Percentiles rank a stretch among this genome's conserved stretches.
Conservation (phyloP, 2,329 filamentous ascomycete genomes). For the Pestalotiopsis sp. region DNA sequence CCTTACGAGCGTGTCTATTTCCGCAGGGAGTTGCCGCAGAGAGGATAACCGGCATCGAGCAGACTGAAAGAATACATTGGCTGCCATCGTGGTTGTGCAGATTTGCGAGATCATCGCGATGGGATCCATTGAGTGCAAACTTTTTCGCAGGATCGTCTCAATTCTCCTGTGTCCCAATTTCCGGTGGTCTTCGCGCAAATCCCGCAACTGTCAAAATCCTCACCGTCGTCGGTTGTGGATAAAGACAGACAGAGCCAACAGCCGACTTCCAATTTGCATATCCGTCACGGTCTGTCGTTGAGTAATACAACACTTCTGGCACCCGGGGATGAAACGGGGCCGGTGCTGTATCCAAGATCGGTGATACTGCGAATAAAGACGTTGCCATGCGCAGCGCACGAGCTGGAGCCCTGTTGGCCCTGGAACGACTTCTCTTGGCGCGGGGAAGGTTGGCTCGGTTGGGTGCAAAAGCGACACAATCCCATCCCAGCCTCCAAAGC, state of each 20-base stretch:
- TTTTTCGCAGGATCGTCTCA: not conserved
- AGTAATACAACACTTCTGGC: not conserved
- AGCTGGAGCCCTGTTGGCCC: not conserved
- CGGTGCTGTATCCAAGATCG: not conserved
- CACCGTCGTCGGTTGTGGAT: not conserved
- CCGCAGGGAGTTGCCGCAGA: slow-evolving; percentile 23
- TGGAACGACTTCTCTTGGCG: not conserved
- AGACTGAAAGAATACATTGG: not conserved
- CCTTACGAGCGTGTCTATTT: slow-evolving; percentile 38
- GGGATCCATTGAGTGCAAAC: not conserved
- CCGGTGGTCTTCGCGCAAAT: not conserved
- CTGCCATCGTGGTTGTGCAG: not conserved
- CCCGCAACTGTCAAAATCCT: not conserved
- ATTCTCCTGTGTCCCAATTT: not conserved
- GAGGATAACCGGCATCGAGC: not conserved
- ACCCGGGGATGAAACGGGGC: not conserved
- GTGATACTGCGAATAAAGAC: not conserved
- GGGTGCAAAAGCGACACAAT: not conserved
- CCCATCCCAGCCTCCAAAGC: not conserved
- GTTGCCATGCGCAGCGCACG: not conserved
- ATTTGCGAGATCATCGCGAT: not conserved
- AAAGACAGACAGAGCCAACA: not conserved
- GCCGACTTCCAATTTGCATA: not conserved
- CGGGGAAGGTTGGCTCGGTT: not conserved
- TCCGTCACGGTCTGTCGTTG: not conserved